phyloP scores from a whole-genome alignment of 129 eudicot genomes.

The Glebionis coronaria region DNA sequence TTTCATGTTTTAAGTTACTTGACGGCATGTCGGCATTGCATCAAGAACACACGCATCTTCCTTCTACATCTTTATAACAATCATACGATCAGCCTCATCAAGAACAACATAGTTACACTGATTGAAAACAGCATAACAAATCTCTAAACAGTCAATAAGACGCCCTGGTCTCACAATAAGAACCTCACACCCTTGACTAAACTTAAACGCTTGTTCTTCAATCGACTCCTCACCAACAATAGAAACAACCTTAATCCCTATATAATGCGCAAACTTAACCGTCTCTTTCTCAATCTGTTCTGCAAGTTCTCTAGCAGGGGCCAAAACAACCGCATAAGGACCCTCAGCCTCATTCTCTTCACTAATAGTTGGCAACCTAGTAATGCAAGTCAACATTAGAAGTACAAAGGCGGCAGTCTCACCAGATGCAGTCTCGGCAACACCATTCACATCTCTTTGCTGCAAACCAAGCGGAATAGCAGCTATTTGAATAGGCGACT shows the following conservation, averaged over 20 bases:
- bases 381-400: slow-evolving; percentile 55
- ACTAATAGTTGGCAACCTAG: slow-evolving; percentile 51
- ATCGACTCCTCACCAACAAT: slow-evolving; percentile 63
- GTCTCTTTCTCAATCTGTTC: slow-evolving; percentile 64
- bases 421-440: slow-evolving; percentile 64
- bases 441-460: slow-evolving; percentile 54
- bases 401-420: slow-evolving; percentile 63
- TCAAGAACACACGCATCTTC: slow-evolving; percentile 54
- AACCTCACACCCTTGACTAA: slow-evolving; percentile 60
- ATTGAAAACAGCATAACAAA: slow-evolving; percentile 44
- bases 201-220: slow-evolving; percentile 57
- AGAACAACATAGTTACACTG: slow-evolving; percentile 64
- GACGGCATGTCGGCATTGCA: slow-evolving; percentile 63
- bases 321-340: slow-evolving; percentile 53
- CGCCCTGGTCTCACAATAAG: slow-evolving; percentile 62
- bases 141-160: slow-evolving; percentile 46
- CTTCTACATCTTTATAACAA: slow-evolving; percentile 54
- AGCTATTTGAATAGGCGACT: slow-evolving; percentile 64
- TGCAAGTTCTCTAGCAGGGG: slow-evolving; percentile 57
- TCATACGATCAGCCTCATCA: slow-evolving; percentile 65
- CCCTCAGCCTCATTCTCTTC: slow-evolving; percentile 67
- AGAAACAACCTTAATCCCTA: slow-evolving; percentile 54
- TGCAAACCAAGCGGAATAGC: slow-evolving; percentile 59
- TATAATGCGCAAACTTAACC: slow-evolving; percentile 55
- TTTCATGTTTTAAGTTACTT: slow-evolving; percentile 18